Base-by-base conservation (phyloP, 2,329 filamentous ascomycete species). In the Kalmusia sp. region DNA sequence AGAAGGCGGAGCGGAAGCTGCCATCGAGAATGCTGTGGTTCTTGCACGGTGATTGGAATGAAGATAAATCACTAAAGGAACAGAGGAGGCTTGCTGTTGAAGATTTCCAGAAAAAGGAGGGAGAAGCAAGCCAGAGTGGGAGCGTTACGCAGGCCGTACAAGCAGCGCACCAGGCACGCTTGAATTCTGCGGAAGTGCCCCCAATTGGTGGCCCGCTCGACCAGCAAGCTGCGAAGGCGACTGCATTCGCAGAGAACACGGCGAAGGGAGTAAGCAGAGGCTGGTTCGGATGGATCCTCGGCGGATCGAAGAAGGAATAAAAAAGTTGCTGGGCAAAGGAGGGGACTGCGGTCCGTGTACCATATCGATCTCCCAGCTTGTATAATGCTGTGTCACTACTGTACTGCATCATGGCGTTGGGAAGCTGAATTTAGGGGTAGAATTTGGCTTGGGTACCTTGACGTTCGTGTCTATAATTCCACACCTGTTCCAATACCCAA, bases 161-260 rank as follows among this genome's bases (percentile, higher is more conserved):
- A 34, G 70, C 69, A 37, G 68, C 72, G 37, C 67, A 72, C 37
- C 65, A 73, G 33, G 69, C 68, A n/a, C 57, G 69, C 52, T 61
- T 59, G 51, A 65, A 63, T 30, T 55, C 57, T 19, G 45, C 63
- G 11, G 38, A 41, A 28, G n/a, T n/a, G n/a, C 12, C 49, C 9
- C 40, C 74, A 24, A 61, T 58, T 12, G 79, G 79, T 11, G 80
- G 79, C 1, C 75, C 77, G 34, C 63, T 82, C 34, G 80, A 82
- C 65, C 75, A 74, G 44, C 66, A 77, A 60, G 79, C 77, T 25
- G 72, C 77, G 34, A 68, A 74, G 46, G 73, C 70, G n/a, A 61
- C 67, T 4, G 58, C 73, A 39, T 70, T 72, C 22, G 70, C 69
- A 14, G 60, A 73, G 48, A 61, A 74, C n/a, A 49, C 51, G 49